Evolutionary conservation across 495 filamentous ascomycete genomes (phyloP).

Genomic region (Cercophora newfieldiana): DNA sequence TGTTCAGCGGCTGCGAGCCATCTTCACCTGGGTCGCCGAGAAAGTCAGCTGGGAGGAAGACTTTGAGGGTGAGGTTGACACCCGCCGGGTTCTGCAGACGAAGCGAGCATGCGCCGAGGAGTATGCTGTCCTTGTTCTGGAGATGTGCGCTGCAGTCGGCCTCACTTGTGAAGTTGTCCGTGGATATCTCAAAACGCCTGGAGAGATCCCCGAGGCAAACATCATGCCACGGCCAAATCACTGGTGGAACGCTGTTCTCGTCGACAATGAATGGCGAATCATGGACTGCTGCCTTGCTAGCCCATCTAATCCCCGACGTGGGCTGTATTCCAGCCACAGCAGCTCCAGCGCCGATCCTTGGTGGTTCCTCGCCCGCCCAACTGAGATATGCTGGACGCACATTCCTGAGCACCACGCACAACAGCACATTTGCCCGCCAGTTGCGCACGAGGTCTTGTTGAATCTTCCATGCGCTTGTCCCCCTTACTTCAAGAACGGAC

Average conservation of each 20-base stretch:
- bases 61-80: constrained; percentile 75
- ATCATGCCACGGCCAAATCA: constrained; percentile 82
- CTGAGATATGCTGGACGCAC: constrained; percentile 92
- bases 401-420: constrained; percentile 80
- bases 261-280: constrained; percentile 94
- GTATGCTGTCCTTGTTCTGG: constrained; percentile 80
- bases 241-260: constrained; percentile 96
- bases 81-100: constrained; percentile 76
- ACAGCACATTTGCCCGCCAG: constrained; percentile 88
- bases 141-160: constrained; percentile 93
- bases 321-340: constrained; percentile 69
- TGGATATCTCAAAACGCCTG: constrained; percentile 88
- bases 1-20: constrained; percentile 86
- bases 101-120: constrained; percentile 88
- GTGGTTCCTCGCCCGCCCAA: constrained; percentile 87
- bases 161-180: constrained; percentile 80
- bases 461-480: constrained; percentile 83
- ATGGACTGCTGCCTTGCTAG: constrained; percentile 93
- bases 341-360: constrained; percentile 74
- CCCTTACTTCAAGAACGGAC: constrained; percentile 77
- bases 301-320: constrained; percentile 81
- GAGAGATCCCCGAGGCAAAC: constrained; percentile 75
- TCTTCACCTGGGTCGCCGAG: constrained; percentile 96
- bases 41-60: constrained; percentile 97
- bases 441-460: constrained; percentile 78